Evolutionary conservation across 2,329 filamentous ascomycete genomes (phyloP), one percentile per base, ranked within the genome.

Genomic region (Phialophora macrospora): DNA sequence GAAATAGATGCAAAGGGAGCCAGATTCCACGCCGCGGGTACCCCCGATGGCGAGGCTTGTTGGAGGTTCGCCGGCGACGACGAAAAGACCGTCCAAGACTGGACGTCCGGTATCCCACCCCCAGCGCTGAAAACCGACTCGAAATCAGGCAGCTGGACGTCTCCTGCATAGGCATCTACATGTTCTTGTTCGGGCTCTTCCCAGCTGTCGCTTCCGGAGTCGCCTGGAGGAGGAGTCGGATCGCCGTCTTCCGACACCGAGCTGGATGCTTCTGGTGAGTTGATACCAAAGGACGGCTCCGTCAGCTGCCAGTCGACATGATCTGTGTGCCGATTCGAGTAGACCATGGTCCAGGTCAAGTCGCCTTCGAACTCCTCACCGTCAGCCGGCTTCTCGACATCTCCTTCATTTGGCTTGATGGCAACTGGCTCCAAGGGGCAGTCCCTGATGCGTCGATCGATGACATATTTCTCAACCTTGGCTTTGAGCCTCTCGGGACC

Each of bases 291-390:
- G 24, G 64, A 66, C n/a, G 67, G 67, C 11, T 54, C 58, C 3
- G 61, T 52, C 55, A 51, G 57, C n/a, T 66, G 58, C 64, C 64
- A 69, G 12, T 67, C 67, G 12, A 60, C 61, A 22, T 44, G 38
- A 44, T 46, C 58, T 7, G 61, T 17, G 22, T 41, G 28, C 26
- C 52, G 59, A 20, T 48, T 65, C 14, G 55, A 51, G 51, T 70
- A 70, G 7, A 68, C 62, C 68, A 70, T 70, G 2, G 68, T 67
- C 68, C 68, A 70, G 28, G 68, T 68, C 48, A 68, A 28, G 55
- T 70, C 68, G 22, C 68, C 68, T 49, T 68, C 66, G 28, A 57
- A 65, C 54, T 70, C 68, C 34, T 66, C 62, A 12, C 66, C 68
- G 20, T 65, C 59, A 11, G 28, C 48, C 3, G 67, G 66, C 44